Evolutionary conservation across 257 asterid species (phyloP).

Genomic region (Solanum peruvianum): DNA sequence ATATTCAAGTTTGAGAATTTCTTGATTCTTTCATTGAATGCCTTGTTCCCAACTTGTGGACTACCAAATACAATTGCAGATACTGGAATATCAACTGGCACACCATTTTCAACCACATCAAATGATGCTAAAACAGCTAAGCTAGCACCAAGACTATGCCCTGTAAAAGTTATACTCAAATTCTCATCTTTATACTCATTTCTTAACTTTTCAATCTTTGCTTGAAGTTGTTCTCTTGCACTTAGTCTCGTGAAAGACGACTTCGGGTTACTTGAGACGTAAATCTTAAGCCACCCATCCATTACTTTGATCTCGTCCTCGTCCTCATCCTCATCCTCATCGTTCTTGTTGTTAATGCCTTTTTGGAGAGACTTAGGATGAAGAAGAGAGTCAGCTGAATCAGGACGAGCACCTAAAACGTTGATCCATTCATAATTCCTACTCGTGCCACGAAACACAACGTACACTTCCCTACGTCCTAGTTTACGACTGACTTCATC

Average conservation of each 20-base stretch:
- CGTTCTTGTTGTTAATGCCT: background rate
- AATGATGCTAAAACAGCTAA: conserved; percentile 50
- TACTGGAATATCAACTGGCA: conserved; percentile 43
- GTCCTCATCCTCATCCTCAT: conserved; percentile 7
- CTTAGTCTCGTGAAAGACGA: conserved; percentile 62
- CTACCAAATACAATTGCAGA: conserved; percentile 68
- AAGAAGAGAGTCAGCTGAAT: conserved; percentile 32
- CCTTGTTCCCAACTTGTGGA: conserved; percentile 69
- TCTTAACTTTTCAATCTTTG: conserved; percentile 17
- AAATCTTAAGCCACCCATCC: conserved; percentile 70
- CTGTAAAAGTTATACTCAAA: conserved; percentile 56
- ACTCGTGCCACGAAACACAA: conserved; percentile 69
- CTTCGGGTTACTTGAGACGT: conserved; percentile 44
- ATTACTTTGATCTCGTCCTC: conserved; percentile 40
- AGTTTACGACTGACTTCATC: conserved; percentile 29
- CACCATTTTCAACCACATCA: conserved; percentile 69
- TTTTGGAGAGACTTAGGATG: conserved; percentile 5
- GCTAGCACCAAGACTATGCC: conserved; percentile 70
- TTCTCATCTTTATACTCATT: conserved; percentile 34
- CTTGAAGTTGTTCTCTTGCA: conserved; percentile 52
- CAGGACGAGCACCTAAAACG: conserved; percentile 29
- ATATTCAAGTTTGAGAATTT: conserved; percentile 37
- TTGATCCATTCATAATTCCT: conserved; percentile 67
- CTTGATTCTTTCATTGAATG: conserved; percentile 35
- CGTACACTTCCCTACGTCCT: conserved; percentile 71